Evolutionary conservation across 768 basidiomycete species (phyloP), one percentile per base, ranked within the genome.

Genomic region (Mycena rosella): DNA sequence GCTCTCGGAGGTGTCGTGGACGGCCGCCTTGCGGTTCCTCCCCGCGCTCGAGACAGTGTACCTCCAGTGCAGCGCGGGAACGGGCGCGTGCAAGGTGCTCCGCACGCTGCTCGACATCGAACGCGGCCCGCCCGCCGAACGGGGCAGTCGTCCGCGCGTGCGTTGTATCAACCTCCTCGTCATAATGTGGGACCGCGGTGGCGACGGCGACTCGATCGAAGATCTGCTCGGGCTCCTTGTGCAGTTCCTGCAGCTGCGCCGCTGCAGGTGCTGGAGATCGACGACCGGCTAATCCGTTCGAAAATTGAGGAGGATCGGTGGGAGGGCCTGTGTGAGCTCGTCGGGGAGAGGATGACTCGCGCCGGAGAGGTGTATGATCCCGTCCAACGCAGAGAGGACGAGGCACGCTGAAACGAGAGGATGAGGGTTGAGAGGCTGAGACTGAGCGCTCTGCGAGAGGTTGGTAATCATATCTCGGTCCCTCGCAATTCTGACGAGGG

Each of bases 21-120:
- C 29, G n/a, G 29, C 27, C 10, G 7, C 48, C 10, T 10, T 65
- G 17, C 13, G 29, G 38, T 56, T 57, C 27, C 63, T 65, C n/a
- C 63, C 63, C 2, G n/a, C 36, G 1, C 47, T 65, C 26, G 48
- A 65, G 10, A 51, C 34, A 8, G 40, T 65, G 22, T 58, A 51
- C 29, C 24, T 65, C 24, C 38, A 11, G 38, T 9, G 7, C 38
- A 38, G 3, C 9, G 38, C 15, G 15, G 38, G 32, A 11, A 34
- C 11, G 5, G 32, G 9, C 7, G 38, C 14, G 10, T 38, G 9
- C 10, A 38, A 7, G 15, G 14, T 38, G 14, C 38, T 38, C 38
- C 38, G 38, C 15, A 14, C 38, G 38, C 38, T 38, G 38, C 38
- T 38, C 38, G 10, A 38, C 9, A 38, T 38, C 14, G 38, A 38